Evolutionary conservation across 108 stramenopile genomes (phyloP).

Genomic region (Pseudonitzschia delicatissima): DNA sequence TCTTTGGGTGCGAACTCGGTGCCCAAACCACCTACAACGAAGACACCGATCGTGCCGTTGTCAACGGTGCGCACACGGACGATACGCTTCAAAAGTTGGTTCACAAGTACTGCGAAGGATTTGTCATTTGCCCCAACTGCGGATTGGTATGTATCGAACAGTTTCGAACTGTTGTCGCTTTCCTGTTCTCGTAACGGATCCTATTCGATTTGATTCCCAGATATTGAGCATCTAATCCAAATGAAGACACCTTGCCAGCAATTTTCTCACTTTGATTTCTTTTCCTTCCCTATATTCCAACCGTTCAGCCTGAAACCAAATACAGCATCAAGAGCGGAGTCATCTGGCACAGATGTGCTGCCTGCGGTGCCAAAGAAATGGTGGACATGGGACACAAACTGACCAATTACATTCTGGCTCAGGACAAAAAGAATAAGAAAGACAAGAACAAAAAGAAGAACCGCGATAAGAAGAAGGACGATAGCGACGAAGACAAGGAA

Average conservation of each 20-base stretch:
- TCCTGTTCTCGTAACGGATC: background rate
- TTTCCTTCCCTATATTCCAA: background rate
- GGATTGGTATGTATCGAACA: conserved; percentile 32
- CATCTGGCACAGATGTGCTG: conserved; percentile 94
- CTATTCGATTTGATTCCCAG: background rate
- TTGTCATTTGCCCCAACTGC: conserved; percentile 98
- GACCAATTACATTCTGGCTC: conserved; percentile 83
- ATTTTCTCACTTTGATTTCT: background rate
- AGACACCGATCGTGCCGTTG: conserved; percentile 93
- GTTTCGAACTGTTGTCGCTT: background rate
- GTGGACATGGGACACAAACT: conserved; percentile 98
- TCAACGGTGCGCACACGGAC: conserved; percentile 97
- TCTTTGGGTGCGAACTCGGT: conserved; percentile 98
- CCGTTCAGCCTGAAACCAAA: conserved; percentile 85
- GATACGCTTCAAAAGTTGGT: conserved; percentile 84
- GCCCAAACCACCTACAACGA: conserved; percentile 94
- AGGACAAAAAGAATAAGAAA: conserved; percentile 88
- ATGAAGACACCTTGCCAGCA: no score
- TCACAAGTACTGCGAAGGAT: conserved; percentile 91
- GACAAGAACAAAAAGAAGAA: conserved; percentile 65
- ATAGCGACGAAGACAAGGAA: conserved; percentile 62
- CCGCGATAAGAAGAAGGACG: conserved; percentile 40
- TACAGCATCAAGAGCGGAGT: conserved; percentile 94
- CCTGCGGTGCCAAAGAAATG: conserved; percentile 96
- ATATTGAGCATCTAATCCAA: no score